Evolutionary conservation across 164 flowering plant species (phyloP), one percentile per base, ranked within the genome.

Genomic region (Berberis thunbergii): DNA sequence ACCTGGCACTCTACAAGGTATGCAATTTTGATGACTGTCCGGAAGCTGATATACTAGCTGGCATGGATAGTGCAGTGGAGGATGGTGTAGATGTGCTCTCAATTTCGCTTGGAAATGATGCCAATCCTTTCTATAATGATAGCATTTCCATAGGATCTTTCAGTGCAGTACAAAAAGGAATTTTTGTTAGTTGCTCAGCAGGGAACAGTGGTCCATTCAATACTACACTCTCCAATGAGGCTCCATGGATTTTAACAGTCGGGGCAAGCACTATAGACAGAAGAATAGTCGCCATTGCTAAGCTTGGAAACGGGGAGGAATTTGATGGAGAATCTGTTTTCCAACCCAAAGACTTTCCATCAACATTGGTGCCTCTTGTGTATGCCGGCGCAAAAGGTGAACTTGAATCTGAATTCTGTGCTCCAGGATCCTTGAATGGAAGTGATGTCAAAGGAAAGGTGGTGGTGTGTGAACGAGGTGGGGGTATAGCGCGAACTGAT

Each of bases 211-310:
- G 91, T 13, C 85, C 91, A 13, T 13, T 26, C 41, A 38, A 53
- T 8, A 26, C 49, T 59, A 69, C 84, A 0, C 3, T 77, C 5
- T 59, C 77, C 0, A 80, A 84, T 54, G 84, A 79, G 26, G 86
- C 83, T 6, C 88, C 88, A 1, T 86, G 88, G 88, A 72, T 82
- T 59, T 78, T 84, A 46, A 84, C 86, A 0, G 88, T 86, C 11
- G 91, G 86, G 0, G 86, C 86, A 2, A 79, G 84, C 73, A 82
- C 80, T 11, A 69, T 66, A 1, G 86, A 86, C 54, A 70, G 88
- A 57, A 63, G 2, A 1, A 53, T 82, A 7, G 63, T n/a, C 38
- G 72, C 82, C 1, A 70, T 62, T 3, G 74, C 67, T 0, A 60
- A 56, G 41, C 80, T 84, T 5, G 86, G 83, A 62, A 75, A 84